Conservation (phyloP, 2,329 filamentous ascomycete species). For the Sordariomycetes sp. region DNA sequence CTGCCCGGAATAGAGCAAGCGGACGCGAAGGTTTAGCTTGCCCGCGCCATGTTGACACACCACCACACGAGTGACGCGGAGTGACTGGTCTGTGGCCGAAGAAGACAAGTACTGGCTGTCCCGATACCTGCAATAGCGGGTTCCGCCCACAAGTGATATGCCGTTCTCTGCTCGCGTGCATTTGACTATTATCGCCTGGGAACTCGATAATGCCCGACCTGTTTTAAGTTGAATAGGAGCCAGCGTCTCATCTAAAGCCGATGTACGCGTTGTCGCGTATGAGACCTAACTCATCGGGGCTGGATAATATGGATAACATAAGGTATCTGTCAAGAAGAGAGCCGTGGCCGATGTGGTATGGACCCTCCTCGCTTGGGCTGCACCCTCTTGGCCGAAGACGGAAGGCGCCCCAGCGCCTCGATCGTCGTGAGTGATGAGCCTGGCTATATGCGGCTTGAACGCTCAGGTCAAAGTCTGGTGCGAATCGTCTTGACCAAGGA, state of each 20-base stretch:
- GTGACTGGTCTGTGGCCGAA: neutral
- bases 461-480: neutral
- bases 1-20: neutral
- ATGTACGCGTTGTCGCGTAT: neutral
- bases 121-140: neutral
- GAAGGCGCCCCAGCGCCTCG: neutral
- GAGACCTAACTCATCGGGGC: neutral
- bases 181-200: no score
- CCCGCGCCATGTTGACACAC: neutral
- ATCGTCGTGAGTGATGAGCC: neutral
- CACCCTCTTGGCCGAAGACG: neutral
- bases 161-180: no score
- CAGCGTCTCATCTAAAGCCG: neutral
- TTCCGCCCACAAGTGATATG: no score
- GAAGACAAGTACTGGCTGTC: neutral
- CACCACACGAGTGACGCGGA: neutral
- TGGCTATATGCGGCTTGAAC: neutral
- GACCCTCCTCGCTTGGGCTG: neutral
- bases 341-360: neutral
- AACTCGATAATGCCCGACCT: neutral
- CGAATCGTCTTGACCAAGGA: neutral
- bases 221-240: neutral
- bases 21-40: neutral
- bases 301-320: neutral
- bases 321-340: neutral